Percentiles rank a stretch among this genome's conserved stretches.
Conservation (phyloP, 768 basidiomycete species). For the Tulasnella sp. region DNA sequence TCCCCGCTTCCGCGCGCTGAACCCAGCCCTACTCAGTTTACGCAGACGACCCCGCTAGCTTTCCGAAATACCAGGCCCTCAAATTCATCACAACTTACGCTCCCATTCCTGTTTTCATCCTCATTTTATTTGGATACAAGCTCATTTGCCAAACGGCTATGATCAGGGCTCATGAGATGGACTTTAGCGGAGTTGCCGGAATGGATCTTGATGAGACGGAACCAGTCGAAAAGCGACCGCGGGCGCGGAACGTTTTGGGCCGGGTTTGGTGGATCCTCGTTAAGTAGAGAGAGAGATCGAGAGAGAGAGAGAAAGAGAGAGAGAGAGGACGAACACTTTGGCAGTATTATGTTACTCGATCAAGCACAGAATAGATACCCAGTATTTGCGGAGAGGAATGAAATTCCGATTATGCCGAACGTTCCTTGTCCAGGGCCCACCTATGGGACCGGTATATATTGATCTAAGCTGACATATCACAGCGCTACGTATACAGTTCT, state of each 20-base stretch:
- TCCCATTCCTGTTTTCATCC: slow-evolving; percentile 21
- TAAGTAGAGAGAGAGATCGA: neutral
- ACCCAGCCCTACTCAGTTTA: neutral
- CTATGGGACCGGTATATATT: too few species aligned
- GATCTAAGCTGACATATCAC: too few species aligned
- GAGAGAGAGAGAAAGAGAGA: neutral
- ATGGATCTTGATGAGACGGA: neutral
- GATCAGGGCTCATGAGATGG: slow-evolving; percentile 12
- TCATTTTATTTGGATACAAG: slow-evolving; percentile 24
- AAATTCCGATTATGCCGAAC: too few species aligned
- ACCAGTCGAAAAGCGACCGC: neutral
- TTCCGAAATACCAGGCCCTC: neutral
- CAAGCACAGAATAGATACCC: too few species aligned
- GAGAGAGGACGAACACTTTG: too few species aligned
- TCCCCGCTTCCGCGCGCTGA: neutral
- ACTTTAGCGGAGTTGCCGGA: neutral
- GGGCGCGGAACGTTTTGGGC: neutral
- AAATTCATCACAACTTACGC: slow-evolving; percentile 17
- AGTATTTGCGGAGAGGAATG: too few species aligned
- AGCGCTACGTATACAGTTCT: too few species aligned
- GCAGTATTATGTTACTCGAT: too few species aligned
- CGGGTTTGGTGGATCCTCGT: slow-evolving; percentile 8
- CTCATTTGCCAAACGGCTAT: slow-evolving; percentile 20
- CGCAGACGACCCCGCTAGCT: neutral
- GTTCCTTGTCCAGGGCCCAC: too few species aligned